Evolutionary conservation across 75 land plant species (phyloP).

Genomic region (Adiantum capillusveneris): DNA sequence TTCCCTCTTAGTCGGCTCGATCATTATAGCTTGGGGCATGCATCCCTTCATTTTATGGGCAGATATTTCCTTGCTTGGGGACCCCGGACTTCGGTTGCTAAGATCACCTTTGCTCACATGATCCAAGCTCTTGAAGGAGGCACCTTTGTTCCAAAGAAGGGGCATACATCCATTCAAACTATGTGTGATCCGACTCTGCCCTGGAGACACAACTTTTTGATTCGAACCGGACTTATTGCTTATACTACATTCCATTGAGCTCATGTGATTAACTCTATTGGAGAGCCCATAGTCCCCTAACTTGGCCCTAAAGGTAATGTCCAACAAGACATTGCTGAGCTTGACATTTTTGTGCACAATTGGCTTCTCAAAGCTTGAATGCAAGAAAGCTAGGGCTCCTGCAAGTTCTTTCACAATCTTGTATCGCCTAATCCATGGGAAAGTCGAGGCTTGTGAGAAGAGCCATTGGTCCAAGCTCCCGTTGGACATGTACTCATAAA

Average conservation of each 20-base stretch:
- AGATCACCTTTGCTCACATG: too few relatives aligned
- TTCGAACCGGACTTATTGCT: too few relatives aligned
- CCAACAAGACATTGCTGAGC: constrained; percentile 44
- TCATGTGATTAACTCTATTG: constrained; percentile 17
- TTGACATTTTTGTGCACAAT: constrained; percentile 48
- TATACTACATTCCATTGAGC: too few relatives aligned
- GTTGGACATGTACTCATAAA: constrained; percentile 33
- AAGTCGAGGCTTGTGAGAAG: constrained; percentile 18
- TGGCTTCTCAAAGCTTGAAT: constrained; percentile 35
- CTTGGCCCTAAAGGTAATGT: constrained; percentile 31
- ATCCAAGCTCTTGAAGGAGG: too few relatives aligned
- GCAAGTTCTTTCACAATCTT: constrained; percentile 36
- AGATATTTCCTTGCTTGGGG: constrained; percentile 9
- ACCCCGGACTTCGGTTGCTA: not conserved
- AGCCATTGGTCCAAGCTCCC: constrained; percentile 44
- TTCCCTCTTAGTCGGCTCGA: constrained; percentile 12
- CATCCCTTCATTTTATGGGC: too few relatives aligned
- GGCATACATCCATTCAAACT: too few relatives aligned
- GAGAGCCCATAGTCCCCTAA: constrained; percentile 42
- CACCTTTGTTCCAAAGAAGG: too few relatives aligned
- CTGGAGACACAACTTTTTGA: too few relatives aligned
- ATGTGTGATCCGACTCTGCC: too few relatives aligned
- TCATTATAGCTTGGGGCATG: not conserved
- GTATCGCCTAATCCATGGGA: constrained; percentile 34
- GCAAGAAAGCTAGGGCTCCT: constrained; percentile 35